Base-by-base conservation (phyloP, 495 filamentous ascomycete genomes). In the Parachaetomium inaequale region DNA sequence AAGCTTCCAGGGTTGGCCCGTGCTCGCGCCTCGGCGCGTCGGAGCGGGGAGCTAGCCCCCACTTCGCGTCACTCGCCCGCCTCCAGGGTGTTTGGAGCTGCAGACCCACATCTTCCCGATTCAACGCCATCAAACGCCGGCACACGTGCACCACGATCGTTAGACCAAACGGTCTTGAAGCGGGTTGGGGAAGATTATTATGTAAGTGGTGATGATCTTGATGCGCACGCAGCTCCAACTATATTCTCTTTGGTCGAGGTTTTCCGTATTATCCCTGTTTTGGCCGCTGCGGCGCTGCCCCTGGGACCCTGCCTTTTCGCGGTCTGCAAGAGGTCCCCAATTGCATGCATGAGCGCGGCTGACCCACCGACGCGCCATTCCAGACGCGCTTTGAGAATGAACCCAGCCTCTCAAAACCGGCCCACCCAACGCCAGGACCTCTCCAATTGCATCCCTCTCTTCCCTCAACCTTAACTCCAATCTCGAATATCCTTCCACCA, bases 351-450 rank as follows among this genome's bases (percentile, higher is more conserved):
- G 21, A 10, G 28, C 40, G 52, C 49, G 43, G 60, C 54, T 62
- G 67, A 72, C 70, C 68, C 65, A 68, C 67, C 51, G 65, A 69
- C 69, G 69, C 69, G 67, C 65, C 70, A 55, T 56, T 61, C 60
- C 61, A 57, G 55, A 70, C 72, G 69, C 70, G 70, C 58, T 60
- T 53, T 46, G 55, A 64, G 68, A 66, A 71, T 71, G 68, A 55
- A 50, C 64, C 70, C 72, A 72, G 66, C 70, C 72, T 67, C 66
- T 71, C 62, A 61, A 67, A 70, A 66, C 64, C 65, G 57, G 40
- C 62, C 61, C 57, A 62, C 63, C 28, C 56, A 29, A 55, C 58
- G 21, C 50, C 53, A 55, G 61, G 50, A 42, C 61, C 46, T 40
- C 40, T 2, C 36, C 59, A 59, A 59, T 63, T 55, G 21, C n/a